These are phyloP conservation scores for Oehlia diaphana DNA, from an alignment of 192 early-diverging fungal genomes.

Conservation along the genomic window DNA sequence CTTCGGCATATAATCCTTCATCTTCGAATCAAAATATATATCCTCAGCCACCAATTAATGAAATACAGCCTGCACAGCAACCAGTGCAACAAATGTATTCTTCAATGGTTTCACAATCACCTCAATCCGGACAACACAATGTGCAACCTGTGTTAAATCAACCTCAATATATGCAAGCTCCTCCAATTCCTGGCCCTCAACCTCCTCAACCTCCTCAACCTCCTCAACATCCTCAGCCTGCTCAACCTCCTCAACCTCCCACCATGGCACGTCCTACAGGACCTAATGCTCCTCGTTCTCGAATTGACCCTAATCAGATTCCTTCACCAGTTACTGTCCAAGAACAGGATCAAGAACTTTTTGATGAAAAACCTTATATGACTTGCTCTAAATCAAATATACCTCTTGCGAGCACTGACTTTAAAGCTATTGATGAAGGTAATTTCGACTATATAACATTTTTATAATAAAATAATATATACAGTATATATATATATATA, in stretches of 20 bases:
- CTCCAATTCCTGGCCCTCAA: conserved; percentile 27
- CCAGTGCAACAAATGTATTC: conserved; percentile 1
- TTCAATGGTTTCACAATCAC: conserved; percentile 37
- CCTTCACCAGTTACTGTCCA: conserved; percentile 88
- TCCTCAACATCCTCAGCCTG: conserved; percentile 34
- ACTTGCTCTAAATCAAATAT: conserved; percentile 66
- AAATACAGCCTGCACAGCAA: conserved; percentile 1
- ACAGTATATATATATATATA: too few species aligned
- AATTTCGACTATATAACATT: not conserved
- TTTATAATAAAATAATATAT: not conserved
- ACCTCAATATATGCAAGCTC: conserved; percentile 38
- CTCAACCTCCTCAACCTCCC: conserved; percentile 28
- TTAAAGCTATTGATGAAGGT: conserved; percentile 87
- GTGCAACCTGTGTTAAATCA: conserved; percentile 31
- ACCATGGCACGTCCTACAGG: conserved; percentile 33
- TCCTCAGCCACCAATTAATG: conserved; percentile 3
- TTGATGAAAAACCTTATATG: conserved; percentile 66
- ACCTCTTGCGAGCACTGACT: conserved; percentile 80
- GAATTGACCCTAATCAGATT: conserved; percentile 94
- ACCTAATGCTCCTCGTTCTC: conserved; percentile 47
- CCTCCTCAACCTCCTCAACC: conserved; percentile 33
- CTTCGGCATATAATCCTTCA: not conserved
- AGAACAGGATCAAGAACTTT: conserved; percentile 73
- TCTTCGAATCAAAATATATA: not conserved
- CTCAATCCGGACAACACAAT: conserved; percentile 28